phyloP scores from a whole-genome alignment of 768 basidiomycete species.

The Suillus americanus region DNA sequence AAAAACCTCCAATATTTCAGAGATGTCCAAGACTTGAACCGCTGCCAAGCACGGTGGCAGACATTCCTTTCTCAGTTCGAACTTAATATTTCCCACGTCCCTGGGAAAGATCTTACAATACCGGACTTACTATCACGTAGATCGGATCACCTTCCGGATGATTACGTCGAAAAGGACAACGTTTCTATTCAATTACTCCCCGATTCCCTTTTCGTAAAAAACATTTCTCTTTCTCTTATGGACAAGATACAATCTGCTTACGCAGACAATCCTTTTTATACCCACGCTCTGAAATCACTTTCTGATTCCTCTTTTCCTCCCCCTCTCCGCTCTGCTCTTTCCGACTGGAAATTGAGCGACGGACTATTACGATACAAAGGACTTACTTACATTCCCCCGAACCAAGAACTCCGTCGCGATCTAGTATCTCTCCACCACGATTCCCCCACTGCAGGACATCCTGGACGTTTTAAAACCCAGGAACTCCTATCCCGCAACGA shows the following conservation, averaged over 20 bases:
- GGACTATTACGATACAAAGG: not conserved
- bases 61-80: not conserved
- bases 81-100: not conserved
- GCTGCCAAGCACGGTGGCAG: slow-evolving; percentile 34
- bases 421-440: not conserved
- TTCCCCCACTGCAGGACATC: not conserved
- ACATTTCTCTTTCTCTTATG: no score
- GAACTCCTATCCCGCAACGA: not conserved
- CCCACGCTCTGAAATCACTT: no score
- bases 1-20: slow-evolving; percentile 13
- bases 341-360: not conserved
- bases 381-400: no score
- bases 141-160: not conserved
- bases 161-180: not conserved
- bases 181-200: no score
- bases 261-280: no score
- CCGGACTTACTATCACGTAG: not conserved
- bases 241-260: no score
- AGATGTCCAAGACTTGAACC: slow-evolving; percentile 18
- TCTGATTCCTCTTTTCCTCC: not conserved
- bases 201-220: no score
- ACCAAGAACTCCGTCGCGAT: no score
- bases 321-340: not conserved
- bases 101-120: slow-evolving; percentile 9
- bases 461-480: not conserved